Base-by-base conservation (phyloP, 371 early-diverging fungal species). In the Mucor piriformis region DNA sequence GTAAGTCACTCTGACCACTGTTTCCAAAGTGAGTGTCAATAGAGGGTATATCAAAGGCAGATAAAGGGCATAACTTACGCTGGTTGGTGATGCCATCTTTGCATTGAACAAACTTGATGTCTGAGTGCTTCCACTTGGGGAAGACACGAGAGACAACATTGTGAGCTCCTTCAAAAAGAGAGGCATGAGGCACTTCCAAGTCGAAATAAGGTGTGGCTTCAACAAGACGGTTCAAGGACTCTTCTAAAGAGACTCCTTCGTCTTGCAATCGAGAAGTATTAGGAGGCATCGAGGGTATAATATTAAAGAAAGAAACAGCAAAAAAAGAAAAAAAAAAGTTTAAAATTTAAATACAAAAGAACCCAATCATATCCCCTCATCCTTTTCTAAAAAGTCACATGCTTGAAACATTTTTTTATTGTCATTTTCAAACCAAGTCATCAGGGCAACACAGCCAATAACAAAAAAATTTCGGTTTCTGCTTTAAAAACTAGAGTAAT, bases 41-140 rank as follows among this genome's bases (percentile, higher is more conserved):
- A 34, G 4, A n/a, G n/a, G n/a, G n/a, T n/a, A n/a, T n/a, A n/a
- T n/a, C n/a, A 20, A 21, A 3, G n/a, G 6, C 7, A 54, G 23
- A 13, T 24, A 21, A 13, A 24, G 11, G 12, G 4, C 16, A 13
- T 16, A 29, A 73, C 84, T 79, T 85, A 90, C 89, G 68, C 70
- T 91, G 91, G 68, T 96, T 96, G 54, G 96, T 96, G 64, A 96
- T 96, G 32, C 96, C 96, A 57, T 93, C 92, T 69, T 91, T 94
- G 82, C 88, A 92, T 69, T 93, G 92, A 18, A 79, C 66, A 54
- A 90, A 78, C 6, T 70, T 69, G 24, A 92, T 74, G 42, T 92
- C 84, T 34, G 77, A 50, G 18, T 59, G 66, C 33, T 83, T 67
- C 95, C 94, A 95, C 29, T 81, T 70, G 10, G 92, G 88, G 67